Evolutionary conservation across 805 yeast species (phyloP).

Genomic region (Metschnikowia corniflorae): DNA sequence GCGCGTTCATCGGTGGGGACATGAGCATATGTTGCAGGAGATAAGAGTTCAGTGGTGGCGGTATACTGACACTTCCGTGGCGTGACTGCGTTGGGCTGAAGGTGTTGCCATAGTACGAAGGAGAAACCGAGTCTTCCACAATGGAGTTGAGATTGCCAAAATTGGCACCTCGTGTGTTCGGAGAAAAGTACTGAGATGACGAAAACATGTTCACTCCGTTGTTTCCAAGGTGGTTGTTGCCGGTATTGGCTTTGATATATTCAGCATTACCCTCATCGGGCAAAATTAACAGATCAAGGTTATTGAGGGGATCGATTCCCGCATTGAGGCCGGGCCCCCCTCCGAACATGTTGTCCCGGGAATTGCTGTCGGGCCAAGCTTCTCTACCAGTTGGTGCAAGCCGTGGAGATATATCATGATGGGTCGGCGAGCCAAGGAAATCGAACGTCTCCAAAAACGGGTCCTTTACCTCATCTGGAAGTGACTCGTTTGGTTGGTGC

Average conservation of each 20-base stretch:
- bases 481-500: neutral
- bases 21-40: constrained; percentile 35
- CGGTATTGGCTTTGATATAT: constrained; percentile 13
- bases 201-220: constrained; percentile 21
- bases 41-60: constrained; percentile 27
- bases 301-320: constrained; percentile 15
- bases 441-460: constrained; percentile 18
- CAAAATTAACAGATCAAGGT: constrained; percentile 37
- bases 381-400: constrained; percentile 6
- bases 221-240: neutral
- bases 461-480: constrained; percentile 5
- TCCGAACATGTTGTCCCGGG: constrained; percentile 5
- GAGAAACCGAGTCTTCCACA: constrained; percentile 25
- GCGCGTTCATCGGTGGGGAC: constrained; percentile 29
- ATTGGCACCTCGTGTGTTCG: constrained; percentile 26
- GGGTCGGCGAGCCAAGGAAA: constrained; percentile 17
- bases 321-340: constrained; percentile 8
- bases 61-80: constrained; percentile 31
- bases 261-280: constrained; percentile 23
- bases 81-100: constrained; percentile 32
- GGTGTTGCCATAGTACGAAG: constrained; percentile 16
- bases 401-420: constrained; percentile 9
- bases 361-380: constrained; percentile 2
- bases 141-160: constrained; percentile 31
- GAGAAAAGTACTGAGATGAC: constrained; percentile 41